Evolutionary conservation across 768 basidiomycete genomes (phyloP).

Genomic region (Sarcomyxa edulis): DNA sequence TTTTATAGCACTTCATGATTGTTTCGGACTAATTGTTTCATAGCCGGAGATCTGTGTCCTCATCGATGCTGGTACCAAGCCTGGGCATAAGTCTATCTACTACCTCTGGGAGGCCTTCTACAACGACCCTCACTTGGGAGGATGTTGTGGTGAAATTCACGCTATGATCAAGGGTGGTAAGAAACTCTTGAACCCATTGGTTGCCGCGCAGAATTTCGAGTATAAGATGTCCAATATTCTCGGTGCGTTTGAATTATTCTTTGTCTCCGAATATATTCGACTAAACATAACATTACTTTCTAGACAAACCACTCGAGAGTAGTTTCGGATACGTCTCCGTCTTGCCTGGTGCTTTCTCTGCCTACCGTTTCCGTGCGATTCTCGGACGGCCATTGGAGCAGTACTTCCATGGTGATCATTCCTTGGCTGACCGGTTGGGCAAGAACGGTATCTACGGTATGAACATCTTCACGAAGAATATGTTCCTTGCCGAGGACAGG

Average conservation of each 20-base stretch:
- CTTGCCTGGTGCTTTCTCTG: conserved; percentile 93
- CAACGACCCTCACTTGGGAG: conserved; percentile 72
- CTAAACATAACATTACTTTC: neutral
- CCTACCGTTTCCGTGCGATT: conserved; percentile 92
- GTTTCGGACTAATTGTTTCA: conserved; percentile 10
- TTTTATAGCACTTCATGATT: conserved; percentile 3
- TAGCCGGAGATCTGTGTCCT: conserved; percentile 91
- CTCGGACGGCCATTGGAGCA: conserved; percentile 83
- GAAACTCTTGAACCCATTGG: conserved; percentile 87
- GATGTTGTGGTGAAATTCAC: conserved; percentile 92
- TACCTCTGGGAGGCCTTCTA: conserved; percentile 94
- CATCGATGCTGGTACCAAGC: conserved; percentile 94
- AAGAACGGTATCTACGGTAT: conserved; percentile 93
- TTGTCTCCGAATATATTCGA: neutral
- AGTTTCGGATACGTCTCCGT: conserved; percentile 96
- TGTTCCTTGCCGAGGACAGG: conserved; percentile 38
- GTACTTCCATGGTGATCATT: conserved; percentile 86
- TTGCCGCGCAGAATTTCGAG: conserved; percentile 96
- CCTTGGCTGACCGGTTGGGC: conserved; percentile 87
- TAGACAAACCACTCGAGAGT: conserved; percentile 92
- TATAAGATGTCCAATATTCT: conserved; percentile 99
- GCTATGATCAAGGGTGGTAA: conserved; percentile 93
- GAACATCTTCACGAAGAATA: conserved; percentile 95
- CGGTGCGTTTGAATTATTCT: conserved; percentile 32
- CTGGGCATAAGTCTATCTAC: conserved; percentile 93